A percentile compares a stretch with the other conserved stretches of the same genome.
Conservation (phyloP, 176 grass and related monocot genomes). For the Guadua angustifolia region DNA sequence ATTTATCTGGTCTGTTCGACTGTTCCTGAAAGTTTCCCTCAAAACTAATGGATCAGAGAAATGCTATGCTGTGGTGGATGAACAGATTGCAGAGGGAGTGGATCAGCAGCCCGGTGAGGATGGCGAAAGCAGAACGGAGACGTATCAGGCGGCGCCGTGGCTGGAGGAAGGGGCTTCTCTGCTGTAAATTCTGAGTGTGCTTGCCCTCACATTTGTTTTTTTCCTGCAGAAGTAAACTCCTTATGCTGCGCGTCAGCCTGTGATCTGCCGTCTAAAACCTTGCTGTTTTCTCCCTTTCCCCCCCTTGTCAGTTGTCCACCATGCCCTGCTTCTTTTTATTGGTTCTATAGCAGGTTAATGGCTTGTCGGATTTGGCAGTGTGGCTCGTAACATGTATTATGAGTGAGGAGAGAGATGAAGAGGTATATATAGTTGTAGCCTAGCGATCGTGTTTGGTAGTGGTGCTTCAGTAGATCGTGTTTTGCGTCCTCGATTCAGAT, state of each 20-base stretch:
- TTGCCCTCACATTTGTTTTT: neutral
- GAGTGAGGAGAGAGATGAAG: conserved; percentile 17
- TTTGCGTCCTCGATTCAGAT: neutral
- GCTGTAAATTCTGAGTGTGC: conserved; percentile 68
- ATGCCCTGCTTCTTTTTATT: conserved; percentile 43
- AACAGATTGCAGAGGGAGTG: conserved; percentile 78
- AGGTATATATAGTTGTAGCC: conserved; percentile 41
- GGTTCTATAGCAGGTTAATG: conserved; percentile 41
- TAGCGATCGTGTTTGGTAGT: neutral
- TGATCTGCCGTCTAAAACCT: neutral
- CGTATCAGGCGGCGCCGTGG: conserved; percentile 27
- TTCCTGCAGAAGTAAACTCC: neutral
- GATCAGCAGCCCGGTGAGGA: conserved; percentile 85
- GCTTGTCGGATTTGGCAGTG: conserved; percentile 29
- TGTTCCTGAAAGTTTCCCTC: neutral
- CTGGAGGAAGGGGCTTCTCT: conserved; percentile 69
- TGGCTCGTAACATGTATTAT: conserved; percentile 33
- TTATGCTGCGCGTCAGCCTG: neutral
- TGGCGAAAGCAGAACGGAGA: conserved; percentile 75
- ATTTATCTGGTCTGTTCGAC: neutral
- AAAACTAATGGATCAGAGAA: neutral
- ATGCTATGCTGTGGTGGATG: conserved; percentile 7
- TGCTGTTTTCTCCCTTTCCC: neutral
- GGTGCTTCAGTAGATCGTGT: neutral
- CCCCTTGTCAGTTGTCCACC: neutral